Evolutionary conservation across 345 rosid species (phyloP), one percentile per base, ranked within the genome.

Genomic region (Lenwebbia sp.): DNA sequence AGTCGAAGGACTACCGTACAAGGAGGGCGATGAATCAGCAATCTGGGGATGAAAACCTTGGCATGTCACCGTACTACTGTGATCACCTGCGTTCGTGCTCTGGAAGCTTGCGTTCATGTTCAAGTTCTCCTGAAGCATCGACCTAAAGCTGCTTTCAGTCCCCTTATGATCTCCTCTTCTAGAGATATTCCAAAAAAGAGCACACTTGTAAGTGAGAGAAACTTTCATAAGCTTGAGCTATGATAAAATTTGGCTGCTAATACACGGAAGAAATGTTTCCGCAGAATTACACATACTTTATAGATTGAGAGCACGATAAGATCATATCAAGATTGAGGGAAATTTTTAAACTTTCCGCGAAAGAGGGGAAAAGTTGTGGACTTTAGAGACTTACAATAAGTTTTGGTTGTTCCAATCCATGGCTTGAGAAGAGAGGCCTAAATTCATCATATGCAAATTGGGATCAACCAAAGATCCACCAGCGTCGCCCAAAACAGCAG

Each of bases 381-480:
- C 22, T 75, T 23, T 10, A 25, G 49, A 82, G 44, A 90, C 93
- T 95, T 88, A 97, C 99, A 95, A 86, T 85, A 96, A 90, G n/a
- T 65, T 82, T 86, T 93, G 98, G 84, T 93, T 96, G 85, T 94
- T 94, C 99, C 99, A 96, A 51, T 96, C 98, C 88, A 94, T 88
- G 92, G 94, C 89, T 54, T 91, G 99, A 4, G 98, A 94, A 84
- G 99, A 93, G 78, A 97, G 96, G 60, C 96, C 98, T 88, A 97
- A 86, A 52, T 94, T 95, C 96, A 97, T 97, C 95, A 96, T 92
- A 37, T 96, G 96, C 76, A 93, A 90, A 50, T 90, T 94, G 49
- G 88, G 86, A 60, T 90, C 88, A 5, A 88, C 86, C 83, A 88
- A 85, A 41, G 47, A 81, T 26, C 88, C 85, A 54, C 89, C 70